These are phyloP conservation scores for Neocallimastix lanati DNA, from an alignment of 192 early-diverging fungal genomes.

Conservation along the genomic window DNA sequence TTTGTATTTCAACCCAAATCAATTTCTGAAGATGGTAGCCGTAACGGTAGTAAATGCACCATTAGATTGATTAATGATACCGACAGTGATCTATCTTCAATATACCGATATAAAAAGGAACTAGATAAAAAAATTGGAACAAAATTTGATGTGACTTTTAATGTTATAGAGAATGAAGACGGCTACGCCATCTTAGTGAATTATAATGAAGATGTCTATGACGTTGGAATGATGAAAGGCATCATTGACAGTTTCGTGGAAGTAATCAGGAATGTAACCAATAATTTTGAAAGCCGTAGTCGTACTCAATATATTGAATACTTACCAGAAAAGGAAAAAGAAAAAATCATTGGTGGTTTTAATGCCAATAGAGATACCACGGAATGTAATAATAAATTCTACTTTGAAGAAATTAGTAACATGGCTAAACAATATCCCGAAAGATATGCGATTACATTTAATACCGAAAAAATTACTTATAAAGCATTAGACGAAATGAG, in stretches of 20 bases:
- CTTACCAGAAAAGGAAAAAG: neutral
- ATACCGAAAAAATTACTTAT: neutral
- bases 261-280: neutral
- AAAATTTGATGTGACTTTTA: neutral
- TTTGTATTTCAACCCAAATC: neutral
- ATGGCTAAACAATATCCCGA: neutral
- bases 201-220: neutral
- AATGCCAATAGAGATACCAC: neutral
- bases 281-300: neutral
- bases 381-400: neutral
- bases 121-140: neutral
- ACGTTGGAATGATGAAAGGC: neutral
- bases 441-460: neutral
- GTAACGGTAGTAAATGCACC: neutral
- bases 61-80: neutral
- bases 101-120: neutral
- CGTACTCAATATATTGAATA: neutral
- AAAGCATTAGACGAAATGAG: neutral
- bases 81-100: neutral
- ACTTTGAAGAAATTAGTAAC: neutral
- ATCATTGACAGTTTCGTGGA: neutral
- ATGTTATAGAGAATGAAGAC: neutral
- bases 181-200: neutral
- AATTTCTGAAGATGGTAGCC: neutral
- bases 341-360: neutral